Percentiles rank a stretch among this genome's conserved stretches.
These are phyloP conservation scores for Cystobasidium sp. DNA, from an alignment of 1,284 basidiomycete genomes.

Conservation along the genomic window DNA sequence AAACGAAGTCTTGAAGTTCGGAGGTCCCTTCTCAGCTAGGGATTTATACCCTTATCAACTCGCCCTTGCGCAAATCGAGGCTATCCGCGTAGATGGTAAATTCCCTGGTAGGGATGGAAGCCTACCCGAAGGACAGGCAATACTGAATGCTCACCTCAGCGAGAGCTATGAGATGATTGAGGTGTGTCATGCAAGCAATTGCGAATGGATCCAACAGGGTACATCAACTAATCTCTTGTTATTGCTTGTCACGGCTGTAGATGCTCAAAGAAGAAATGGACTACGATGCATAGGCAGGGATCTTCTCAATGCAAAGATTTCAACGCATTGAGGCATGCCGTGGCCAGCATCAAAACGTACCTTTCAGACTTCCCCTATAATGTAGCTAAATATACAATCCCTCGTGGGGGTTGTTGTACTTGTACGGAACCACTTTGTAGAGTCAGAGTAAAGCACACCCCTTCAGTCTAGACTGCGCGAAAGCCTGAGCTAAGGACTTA, in stretches of 20 bases:
- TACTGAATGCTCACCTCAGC: constrained; percentile 91
- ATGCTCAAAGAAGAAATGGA: constrained; percentile 46
- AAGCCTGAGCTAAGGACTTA: too few relatives aligned
- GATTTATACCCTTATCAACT: constrained; percentile 79
- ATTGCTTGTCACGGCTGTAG: neutral
- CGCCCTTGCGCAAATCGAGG: constrained; percentile 75
- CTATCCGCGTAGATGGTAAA: constrained; percentile 87
- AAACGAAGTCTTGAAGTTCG: constrained; percentile 96
- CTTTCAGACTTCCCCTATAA: too few relatives aligned
- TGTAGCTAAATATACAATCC: too few relatives aligned
- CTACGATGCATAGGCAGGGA: constrained; percentile 8
- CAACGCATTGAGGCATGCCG: neutral
- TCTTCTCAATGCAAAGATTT: neutral
- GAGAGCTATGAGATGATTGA: constrained; percentile 95
- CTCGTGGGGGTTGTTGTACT: too few relatives aligned
- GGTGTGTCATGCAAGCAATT: constrained; percentile 63
- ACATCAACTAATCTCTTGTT: neutral
- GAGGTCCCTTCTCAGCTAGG: constrained; percentile 90
- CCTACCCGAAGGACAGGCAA: constrained; percentile 95
- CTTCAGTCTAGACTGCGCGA: too few relatives aligned
- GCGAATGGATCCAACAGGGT: neutral
- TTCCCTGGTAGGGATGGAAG: constrained; percentile 77
- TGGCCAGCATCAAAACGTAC: neutral
- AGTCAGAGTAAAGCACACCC: too few relatives aligned
- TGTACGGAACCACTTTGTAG: too few relatives aligned